Percentiles rank a stretch among this genome's conserved stretches.
Conservation (phyloP, 2,329 filamentous ascomycete species). For the Hymenoscyphus fraxineus region DNA sequence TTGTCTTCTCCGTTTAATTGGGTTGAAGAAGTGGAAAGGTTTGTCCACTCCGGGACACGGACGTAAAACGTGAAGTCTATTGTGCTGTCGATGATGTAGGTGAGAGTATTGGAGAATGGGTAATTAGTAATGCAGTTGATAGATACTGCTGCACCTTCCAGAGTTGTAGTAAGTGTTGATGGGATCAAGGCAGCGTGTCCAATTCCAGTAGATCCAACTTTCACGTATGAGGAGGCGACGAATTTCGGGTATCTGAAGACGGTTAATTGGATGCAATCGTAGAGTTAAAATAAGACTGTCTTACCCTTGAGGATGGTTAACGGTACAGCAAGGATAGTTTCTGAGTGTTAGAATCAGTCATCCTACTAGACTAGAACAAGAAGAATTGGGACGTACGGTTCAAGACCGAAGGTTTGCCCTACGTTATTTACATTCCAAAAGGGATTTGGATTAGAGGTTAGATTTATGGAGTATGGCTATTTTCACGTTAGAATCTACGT, state of each 20-base stretch:
- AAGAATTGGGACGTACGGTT: not conserved
- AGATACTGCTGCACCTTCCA: constrained; percentile 34
- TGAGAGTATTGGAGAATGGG: constrained; percentile 33
- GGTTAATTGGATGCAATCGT: not conserved
- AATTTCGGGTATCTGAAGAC: constrained; percentile 48
- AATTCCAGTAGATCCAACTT: constrained; percentile 39
- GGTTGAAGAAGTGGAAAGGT: not conserved
- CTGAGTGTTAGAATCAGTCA: not conserved
- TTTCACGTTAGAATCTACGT: not conserved
- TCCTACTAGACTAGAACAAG: not conserved
- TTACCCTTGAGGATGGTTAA: constrained; percentile 51
- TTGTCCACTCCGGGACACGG: constrained; percentile 26
- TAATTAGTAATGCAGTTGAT: constrained; percentile 46
- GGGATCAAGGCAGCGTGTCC: constrained; percentile 47
- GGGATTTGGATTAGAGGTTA: not conserved
- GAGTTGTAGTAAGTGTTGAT: constrained; percentile 36
- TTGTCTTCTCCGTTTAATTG: not conserved
- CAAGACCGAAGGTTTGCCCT: not conserved
- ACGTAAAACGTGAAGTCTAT: constrained; percentile 27
- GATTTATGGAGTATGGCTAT: not conserved
- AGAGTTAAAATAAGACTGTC: not conserved
- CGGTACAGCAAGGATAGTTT: constrained; percentile 43
- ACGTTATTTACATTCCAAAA: not conserved
- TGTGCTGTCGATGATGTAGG: constrained; percentile 30
- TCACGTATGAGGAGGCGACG: constrained; percentile 41